Evolutionary conservation across 176 grass and related monocot genomes (phyloP).

Genomic region (bread wheat (Triticum aestivum)): DNA sequence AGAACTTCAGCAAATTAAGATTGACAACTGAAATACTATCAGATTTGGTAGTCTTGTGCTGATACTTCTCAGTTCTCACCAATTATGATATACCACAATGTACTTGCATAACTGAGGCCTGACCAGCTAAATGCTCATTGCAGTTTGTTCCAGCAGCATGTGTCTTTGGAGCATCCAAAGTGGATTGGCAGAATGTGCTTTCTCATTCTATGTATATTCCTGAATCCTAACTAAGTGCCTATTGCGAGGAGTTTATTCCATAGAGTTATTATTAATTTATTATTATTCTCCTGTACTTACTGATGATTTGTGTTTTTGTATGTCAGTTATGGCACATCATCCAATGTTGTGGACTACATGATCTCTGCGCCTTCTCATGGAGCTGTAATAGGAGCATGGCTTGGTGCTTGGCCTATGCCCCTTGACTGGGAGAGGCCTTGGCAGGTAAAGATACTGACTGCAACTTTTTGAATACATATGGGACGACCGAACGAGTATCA

Average conservation of each 20-base stretch:
- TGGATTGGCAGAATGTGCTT: slow-evolving; percentile 67
- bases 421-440: slow-evolving; percentile 95
- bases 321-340: slow-evolving; percentile 41
- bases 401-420: slow-evolving; percentile 95
- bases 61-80: background rate
- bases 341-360: slow-evolving; percentile 59
- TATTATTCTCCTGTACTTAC: background rate
- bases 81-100: background rate
- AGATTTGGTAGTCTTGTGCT: slow-evolving; percentile 2
- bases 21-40: background rate
- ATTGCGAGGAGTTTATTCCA: background rate
- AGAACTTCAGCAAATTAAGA: background rate
- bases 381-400: slow-evolving; percentile 87
- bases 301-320: slow-evolving; percentile 25
- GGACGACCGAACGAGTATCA: background rate
- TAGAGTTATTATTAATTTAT: background rate
- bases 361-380: slow-evolving; percentile 80
- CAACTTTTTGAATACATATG: background rate
- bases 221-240: background rate
- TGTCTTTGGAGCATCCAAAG: slow-evolving; percentile 76
- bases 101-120: slow-evolving; percentile 7
- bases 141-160: slow-evolving; percentile 89
- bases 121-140: slow-evolving; percentile 14
- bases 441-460: slow-evolving; percentile 58
- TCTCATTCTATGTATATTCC: slow-evolving; percentile 64